Evolutionary conservation across 164 flowering plant species (phyloP).

Genomic region (Litsea cubeba): DNA sequence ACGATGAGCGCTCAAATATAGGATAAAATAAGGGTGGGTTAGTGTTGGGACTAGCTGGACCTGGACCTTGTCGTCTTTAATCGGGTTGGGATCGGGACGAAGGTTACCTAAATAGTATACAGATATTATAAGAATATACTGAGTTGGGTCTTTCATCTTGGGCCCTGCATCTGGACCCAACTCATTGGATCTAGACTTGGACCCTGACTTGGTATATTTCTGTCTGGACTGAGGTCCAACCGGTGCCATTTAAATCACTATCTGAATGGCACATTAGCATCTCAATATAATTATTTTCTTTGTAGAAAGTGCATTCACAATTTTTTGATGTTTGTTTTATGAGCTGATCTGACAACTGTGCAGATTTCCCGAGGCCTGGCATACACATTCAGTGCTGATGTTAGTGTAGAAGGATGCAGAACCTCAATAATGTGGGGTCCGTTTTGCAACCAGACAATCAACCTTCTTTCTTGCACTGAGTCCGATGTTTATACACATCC

Average conservation of each 20-base stretch:
- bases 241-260: not conserved
- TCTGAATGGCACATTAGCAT: not conserved
- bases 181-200: no score
- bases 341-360: conserved; percentile 14
- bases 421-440: conserved; percentile 56
- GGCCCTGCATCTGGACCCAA: no score
- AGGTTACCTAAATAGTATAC: no score
- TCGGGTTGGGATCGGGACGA: no score
- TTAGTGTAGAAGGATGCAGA: conserved; percentile 71
- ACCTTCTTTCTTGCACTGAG: conserved; percentile 50
- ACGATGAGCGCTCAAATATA: no score
- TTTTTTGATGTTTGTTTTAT: not conserved
- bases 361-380: conserved; percentile 76
- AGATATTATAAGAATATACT: no score
- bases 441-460: conserved; percentile 71
- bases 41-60: no score
- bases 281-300: not conserved
- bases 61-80: no score
- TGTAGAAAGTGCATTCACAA: not conserved
- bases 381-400: conserved; percentile 53
- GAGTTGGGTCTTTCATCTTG: no score
- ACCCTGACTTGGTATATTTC: not conserved
- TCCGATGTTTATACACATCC: conserved; percentile 21
- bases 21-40: no score
- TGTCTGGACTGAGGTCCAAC: not conserved